These are phyloP conservation scores for Malania oleifera DNA, from an alignment of 164 flowering plant genomes.

Conservation along the genomic window DNA sequence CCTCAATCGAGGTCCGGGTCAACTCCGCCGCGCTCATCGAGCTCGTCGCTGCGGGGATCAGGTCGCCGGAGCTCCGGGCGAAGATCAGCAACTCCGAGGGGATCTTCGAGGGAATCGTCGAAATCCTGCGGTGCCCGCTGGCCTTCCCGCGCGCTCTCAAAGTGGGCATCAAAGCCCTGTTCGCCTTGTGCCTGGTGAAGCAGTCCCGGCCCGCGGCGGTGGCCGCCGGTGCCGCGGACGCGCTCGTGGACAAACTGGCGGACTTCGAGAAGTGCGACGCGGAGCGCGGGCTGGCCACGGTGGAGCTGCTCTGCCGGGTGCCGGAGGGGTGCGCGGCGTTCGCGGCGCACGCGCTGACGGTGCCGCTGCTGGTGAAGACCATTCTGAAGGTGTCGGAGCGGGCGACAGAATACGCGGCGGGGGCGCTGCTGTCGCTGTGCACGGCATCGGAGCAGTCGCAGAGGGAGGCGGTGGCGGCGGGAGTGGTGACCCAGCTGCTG, in stretches of 20 bases:
- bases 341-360: conserved; percentile 65
- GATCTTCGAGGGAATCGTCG: conserved; percentile 55
- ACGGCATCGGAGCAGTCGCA: conserved; percentile 55
- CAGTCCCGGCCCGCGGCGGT: conserved; percentile 66
- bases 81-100: conserved; percentile 42
- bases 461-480: conserved; percentile 72
- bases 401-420: conserved; percentile 95
- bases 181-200: conserved; percentile 71
- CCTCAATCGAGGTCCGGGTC: conserved; percentile 60
- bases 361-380: conserved; percentile 64
- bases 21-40: conserved; percentile 78
- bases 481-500: conserved; percentile 75
- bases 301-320: conserved; percentile 77
- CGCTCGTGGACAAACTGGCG: conserved; percentile 49
- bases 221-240: conserved; percentile 66
- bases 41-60: conserved; percentile 43
- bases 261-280: conserved; percentile 81
- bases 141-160: conserved; percentile 58
- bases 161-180: conserved; percentile 61
- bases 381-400: conserved; percentile 75
- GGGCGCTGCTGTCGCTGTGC: conserved; percentile 68
- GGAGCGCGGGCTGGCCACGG: conserved; percentile 82
- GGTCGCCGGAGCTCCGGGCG: conserved; percentile 56
- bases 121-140: conserved; percentile 35
- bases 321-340: conserved; percentile 71